These are phyloP conservation scores for Lepraria neglecta DNA, from an alignment of 495 filamentous ascomycete species.

Conservation along the genomic window DNA sequence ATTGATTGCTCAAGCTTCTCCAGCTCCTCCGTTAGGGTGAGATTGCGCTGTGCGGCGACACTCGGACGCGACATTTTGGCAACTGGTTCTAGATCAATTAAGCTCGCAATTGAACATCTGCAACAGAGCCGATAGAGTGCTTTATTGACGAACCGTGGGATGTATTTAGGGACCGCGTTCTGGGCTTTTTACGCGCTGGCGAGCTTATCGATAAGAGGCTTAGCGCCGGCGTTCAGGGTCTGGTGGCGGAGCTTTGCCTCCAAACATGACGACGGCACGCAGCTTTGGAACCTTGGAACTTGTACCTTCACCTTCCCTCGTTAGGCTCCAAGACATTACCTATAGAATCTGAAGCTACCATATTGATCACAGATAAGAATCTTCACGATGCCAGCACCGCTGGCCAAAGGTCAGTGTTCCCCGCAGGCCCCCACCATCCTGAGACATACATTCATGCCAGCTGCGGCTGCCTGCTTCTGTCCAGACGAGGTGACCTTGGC, in stretches of 20 bases:
- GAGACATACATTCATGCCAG: background rate
- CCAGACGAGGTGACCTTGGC: background rate
- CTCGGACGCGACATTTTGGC: constrained; percentile 46
- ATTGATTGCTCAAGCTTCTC: constrained; percentile 96
- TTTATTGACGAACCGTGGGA: constrained; percentile 2
- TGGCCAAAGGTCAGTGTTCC: constrained; percentile 47
- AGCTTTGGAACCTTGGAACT: constrained; percentile 9
- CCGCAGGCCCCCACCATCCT: constrained; percentile 6
- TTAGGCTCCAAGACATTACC: background rate
- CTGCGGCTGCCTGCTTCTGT: background rate
- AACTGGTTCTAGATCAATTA: background rate
- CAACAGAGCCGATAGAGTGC: background rate
- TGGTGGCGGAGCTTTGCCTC: background rate
- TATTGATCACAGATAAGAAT: background rate
- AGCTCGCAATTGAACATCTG: background rate
- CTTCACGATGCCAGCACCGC: constrained; percentile 45
- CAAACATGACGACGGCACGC: constrained; percentile 12
- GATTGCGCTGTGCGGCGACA: constrained; percentile 51
- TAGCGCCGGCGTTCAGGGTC: background rate
- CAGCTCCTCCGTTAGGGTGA: constrained; percentile 87
- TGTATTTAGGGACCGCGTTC: background rate
- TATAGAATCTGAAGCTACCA: background rate
- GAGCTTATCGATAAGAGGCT: constrained; percentile 13
- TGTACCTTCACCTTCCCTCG: background rate
- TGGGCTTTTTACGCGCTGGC: constrained; percentile 2